Conservation (phyloP, 805 yeast genomes). For the Zygoascus tannicola region DNA sequence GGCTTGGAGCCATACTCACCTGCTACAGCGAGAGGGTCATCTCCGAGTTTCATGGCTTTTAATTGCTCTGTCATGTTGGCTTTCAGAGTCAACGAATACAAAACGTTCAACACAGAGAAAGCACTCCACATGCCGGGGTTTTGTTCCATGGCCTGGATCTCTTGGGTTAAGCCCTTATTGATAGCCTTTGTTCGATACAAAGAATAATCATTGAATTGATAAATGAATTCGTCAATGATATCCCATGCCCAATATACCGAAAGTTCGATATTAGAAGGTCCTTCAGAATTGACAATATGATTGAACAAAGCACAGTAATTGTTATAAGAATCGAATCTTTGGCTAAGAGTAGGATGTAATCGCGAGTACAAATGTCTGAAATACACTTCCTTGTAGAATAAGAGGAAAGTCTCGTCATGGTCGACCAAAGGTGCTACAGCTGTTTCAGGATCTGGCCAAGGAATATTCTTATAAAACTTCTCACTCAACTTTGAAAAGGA, state of each 20-base stretch:
- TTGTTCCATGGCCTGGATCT: conserved; percentile 31
- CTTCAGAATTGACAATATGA: conserved; percentile 35
- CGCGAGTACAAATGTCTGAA: conserved; percentile 42
- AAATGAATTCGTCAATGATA: conserved; percentile 43
- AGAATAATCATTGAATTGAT: conserved; percentile 40
- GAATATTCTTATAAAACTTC: conserved; percentile 32
- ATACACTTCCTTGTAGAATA: conserved; percentile 41
- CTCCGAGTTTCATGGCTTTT: conserved; percentile 26
- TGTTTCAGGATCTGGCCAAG: conserved; percentile 40
- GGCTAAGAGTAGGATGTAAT: conserved; percentile 35
- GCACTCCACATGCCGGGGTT: conserved; percentile 39
- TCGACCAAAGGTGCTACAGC: conserved; percentile 37
- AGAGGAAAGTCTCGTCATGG: conserved; percentile 37
- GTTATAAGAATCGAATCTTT: conserved; percentile 39
- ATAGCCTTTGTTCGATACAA: conserved; percentile 33
- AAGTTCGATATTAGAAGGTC: conserved; percentile 38
- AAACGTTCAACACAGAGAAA: conserved; percentile 39
- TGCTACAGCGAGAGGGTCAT: conserved; percentile 27
- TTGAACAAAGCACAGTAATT: conserved; percentile 43
- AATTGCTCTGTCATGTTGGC: conserved; percentile 35
- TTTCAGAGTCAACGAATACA: conserved; percentile 38
- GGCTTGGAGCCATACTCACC: conserved; percentile 38
- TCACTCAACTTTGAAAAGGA: conserved; percentile 39
- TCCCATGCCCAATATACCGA: conserved; percentile 46
- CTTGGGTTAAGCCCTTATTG: conserved; percentile 26